A percentile compares a stretch with the other conserved stretches of the same genome.
phyloP scores from a whole-genome alignment of 345 rosid genomes.

The Eucalyptus urophylla region DNA sequence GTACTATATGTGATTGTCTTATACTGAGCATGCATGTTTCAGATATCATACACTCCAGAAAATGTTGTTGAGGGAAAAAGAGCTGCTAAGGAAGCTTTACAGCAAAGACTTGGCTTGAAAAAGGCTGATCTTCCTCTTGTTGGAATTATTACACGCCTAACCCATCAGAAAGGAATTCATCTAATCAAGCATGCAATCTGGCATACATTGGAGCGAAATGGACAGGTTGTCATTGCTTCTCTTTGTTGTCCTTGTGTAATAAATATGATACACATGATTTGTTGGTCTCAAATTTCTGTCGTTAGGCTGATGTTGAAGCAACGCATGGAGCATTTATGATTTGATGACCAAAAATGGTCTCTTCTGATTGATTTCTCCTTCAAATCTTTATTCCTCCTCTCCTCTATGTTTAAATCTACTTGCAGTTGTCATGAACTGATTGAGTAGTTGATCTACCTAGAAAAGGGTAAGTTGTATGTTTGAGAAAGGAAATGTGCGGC shows the following conservation, averaged over 20 bases:
- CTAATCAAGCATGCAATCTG: constrained; percentile 84
- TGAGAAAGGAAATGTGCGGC: not conserved
- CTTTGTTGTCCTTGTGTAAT: not conserved
- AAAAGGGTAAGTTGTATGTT: not conserved
- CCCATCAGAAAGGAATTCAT: constrained; percentile 95
- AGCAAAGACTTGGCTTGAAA: constrained; percentile 58
- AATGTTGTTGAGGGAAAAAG: constrained; percentile 79
- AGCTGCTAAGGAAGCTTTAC: constrained; percentile 84
- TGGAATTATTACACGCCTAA: constrained; percentile 79
- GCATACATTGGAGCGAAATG: constrained; percentile 68
- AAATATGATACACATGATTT: not conserved
- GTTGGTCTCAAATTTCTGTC: not conserved
- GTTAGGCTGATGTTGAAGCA: not conserved
- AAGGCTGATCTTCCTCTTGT: constrained; percentile 57
- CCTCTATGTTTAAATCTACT: not conserved
- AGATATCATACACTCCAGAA: constrained; percentile 66
- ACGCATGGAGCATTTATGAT: not conserved
- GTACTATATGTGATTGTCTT: not conserved
- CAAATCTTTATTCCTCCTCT: not conserved
- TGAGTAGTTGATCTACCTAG: not conserved
- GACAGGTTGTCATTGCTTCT: constrained; percentile 48
- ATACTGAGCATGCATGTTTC: not conserved
- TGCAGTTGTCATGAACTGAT: not conserved
- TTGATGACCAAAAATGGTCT: not conserved
- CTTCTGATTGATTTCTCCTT: not conserved